Evolutionary conservation across 1,139 yeast genomes (phyloP).

Genomic region (Candida albicans): DNA sequence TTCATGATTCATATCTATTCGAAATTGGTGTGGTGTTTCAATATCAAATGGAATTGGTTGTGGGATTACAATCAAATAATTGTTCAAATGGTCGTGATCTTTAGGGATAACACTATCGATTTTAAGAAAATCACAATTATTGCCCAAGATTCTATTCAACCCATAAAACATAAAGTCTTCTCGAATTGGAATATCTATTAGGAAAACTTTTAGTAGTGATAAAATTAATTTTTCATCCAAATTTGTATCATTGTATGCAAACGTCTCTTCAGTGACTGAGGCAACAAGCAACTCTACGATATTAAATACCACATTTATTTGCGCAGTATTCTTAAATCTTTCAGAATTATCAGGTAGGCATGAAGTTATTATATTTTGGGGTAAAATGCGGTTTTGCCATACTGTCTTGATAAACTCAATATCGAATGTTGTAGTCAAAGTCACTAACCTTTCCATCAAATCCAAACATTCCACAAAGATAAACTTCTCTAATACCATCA

Average conservation of each 20-base stretch:
- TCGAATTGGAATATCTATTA: constrained; percentile 41
- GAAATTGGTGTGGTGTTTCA: constrained; percentile 14
- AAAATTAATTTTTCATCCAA: constrained; percentile 27
- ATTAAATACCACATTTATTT: constrained; percentile 39
- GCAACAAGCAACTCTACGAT: constrained; percentile 42
- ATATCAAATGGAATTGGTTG: constrained; percentile 29
- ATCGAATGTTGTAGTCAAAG: constrained; percentile 27
- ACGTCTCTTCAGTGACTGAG: constrained; percentile 36
- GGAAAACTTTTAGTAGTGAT: constrained; percentile 39
- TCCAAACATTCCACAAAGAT: constrained; percentile 54
- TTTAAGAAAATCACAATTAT: constrained; percentile 40
- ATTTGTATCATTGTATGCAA: constrained; percentile 24
- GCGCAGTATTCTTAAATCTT: constrained; percentile 36
- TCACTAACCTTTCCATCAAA: constrained; percentile 44
- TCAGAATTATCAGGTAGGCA: constrained; percentile 43
- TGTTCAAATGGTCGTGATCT: constrained; percentile 24
- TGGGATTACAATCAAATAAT: constrained; percentile 30
- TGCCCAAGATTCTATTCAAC: constrained; percentile 54
- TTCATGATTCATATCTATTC: constrained; percentile 39
- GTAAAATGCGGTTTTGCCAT: constrained; percentile 27
- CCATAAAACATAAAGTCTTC: constrained; percentile 50
- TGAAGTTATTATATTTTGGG: constrained; percentile 24
- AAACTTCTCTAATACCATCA: constrained; percentile 49
- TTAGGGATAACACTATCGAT: constrained; percentile 35
- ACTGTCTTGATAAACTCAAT: constrained; percentile 19